A percentile compares a stretch with the other conserved stretches of the same genome.
Evolutionary conservation across 805 yeast genomes (phyloP).

Genomic region (Middelhovenomyces tepae): DNA sequence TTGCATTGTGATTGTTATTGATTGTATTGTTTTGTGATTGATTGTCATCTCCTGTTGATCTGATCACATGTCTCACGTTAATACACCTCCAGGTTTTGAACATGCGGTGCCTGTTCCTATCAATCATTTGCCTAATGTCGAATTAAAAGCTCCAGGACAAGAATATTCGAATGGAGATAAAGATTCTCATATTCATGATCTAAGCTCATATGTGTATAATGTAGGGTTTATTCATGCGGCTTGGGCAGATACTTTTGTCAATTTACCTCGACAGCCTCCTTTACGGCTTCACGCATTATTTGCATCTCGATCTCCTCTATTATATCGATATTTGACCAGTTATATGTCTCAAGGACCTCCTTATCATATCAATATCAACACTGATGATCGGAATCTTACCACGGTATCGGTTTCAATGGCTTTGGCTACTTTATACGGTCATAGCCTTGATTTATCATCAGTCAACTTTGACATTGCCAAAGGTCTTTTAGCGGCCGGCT

Average conservation of each 20-base stretch:
- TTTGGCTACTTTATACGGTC: constrained; percentile 27
- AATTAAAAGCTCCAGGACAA: constrained; percentile 3
- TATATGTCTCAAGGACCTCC: constrained; percentile 22
- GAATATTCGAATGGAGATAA: neutral
- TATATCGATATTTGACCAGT: constrained; percentile 18
- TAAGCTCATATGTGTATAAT: constrained; percentile 22
- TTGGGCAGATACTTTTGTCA: constrained; percentile 28
- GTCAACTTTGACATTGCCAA: constrained; percentile 18
- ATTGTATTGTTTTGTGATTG: too few relatives aligned
- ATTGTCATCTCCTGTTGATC: too few relatives aligned
- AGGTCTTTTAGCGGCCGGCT: constrained; percentile 25
- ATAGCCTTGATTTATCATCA: constrained; percentile 14
- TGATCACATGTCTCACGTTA: too few relatives aligned
- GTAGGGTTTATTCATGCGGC: constrained; percentile 28
- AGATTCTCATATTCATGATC: constrained; percentile 9
- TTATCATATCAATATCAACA: constrained; percentile 18
- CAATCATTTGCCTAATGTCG: too few relatives aligned
- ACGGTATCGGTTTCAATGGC: constrained; percentile 22
- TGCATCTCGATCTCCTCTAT: constrained; percentile 25
- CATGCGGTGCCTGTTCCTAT: too few relatives aligned
- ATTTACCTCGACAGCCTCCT: constrained; percentile 19
- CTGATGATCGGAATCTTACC: constrained; percentile 20
- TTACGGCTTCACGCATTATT: constrained; percentile 27
- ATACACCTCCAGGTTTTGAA: too few relatives aligned
- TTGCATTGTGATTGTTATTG: too few relatives aligned